phyloP scores from a whole-genome alignment of 306 rosid genomes.

The apple (Malus domestica) region DNA sequence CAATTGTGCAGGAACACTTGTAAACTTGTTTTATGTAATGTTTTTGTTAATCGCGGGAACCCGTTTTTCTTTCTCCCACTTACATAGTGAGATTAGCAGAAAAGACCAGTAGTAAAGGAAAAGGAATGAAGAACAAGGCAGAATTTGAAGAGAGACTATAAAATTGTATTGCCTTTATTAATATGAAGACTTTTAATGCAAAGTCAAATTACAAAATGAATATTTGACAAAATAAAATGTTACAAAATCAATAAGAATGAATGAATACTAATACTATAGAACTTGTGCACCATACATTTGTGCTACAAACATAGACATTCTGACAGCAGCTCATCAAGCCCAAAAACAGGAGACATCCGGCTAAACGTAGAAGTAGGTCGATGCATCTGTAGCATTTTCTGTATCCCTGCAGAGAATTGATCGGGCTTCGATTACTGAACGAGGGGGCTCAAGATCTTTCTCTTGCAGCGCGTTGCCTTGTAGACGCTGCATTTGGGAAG shows the following conservation, averaged over 20 bases:
- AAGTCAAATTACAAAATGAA: background rate
- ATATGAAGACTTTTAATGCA: background rate
- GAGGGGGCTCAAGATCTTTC: constrained; percentile 91
- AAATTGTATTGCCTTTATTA: background rate
- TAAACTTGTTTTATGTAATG: too few relatives aligned
- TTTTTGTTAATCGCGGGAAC: too few relatives aligned
- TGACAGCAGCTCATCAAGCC: background rate
- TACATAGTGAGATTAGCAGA: too few relatives aligned
- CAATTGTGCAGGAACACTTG: too few relatives aligned
- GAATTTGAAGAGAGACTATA: background rate
- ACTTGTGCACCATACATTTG: background rate
- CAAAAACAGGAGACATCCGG: background rate
- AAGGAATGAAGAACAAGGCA: background rate
- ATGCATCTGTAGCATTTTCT: constrained; percentile 51
- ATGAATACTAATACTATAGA: background rate
- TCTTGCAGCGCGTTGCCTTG: constrained; percentile 86
- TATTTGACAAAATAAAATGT: too few relatives aligned
- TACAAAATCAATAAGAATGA: background rate
- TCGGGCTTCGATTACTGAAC: constrained; percentile 82
- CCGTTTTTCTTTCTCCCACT: too few relatives aligned
- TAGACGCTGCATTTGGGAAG: constrained; percentile 91
- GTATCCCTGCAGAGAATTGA: constrained; percentile 88
- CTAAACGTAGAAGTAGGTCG: constrained; percentile 54
- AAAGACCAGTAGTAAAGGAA: background rate
- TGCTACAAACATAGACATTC: background rate